Percentiles rank a stretch among this genome's conserved stretches.
Evolutionary conservation across 257 asterid species (phyloP).

Genomic region (Solanum okadae): DNA sequence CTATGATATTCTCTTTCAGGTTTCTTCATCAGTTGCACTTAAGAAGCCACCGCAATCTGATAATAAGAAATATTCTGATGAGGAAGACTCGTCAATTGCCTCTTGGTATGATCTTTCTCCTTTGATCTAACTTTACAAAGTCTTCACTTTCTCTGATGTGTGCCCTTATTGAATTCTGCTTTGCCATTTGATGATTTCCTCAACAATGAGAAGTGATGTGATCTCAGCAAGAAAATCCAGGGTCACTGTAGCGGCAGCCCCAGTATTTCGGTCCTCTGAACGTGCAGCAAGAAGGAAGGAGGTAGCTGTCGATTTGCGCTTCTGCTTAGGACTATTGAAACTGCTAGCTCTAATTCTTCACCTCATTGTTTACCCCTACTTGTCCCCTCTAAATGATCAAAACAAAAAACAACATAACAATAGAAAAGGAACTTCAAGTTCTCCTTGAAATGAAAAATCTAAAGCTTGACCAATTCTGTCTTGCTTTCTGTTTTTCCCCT

Average conservation of each 20-base stretch:
- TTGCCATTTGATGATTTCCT: constrained; percentile 15
- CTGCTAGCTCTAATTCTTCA: not conserved
- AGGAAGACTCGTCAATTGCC: constrained; percentile 53
- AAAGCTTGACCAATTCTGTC: not conserved
- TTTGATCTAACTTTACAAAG: not conserved
- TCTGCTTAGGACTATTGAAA: not conserved
- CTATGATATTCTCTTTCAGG: constrained; percentile 13
- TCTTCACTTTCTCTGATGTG: constrained; percentile 3
- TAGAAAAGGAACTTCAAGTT: not conserved
- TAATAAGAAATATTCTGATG: constrained; percentile 56
- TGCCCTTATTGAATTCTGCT: not conserved
- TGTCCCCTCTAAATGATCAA: not conserved
- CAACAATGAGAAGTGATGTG: constrained; percentile 27
- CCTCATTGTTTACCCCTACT: not conserved
- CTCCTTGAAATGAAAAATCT: not conserved
- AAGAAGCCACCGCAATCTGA: constrained; percentile 62
- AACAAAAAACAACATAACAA: not conserved
- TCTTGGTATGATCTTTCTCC: constrained; percentile 51
- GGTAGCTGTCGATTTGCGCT: constrained; percentile 24
- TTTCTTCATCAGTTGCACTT: constrained; percentile 27
- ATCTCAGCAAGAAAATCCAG: constrained; percentile 41
- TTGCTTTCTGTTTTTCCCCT: not conserved
- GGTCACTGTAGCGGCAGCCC: constrained; percentile 49
- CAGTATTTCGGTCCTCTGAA: constrained; percentile 51
- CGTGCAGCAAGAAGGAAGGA: constrained; percentile 89